Evolutionary conservation across 768 basidiomycete genomes (phyloP), one percentile per base, ranked within the genome.

Genomic region (Suillus subluteus): DNA sequence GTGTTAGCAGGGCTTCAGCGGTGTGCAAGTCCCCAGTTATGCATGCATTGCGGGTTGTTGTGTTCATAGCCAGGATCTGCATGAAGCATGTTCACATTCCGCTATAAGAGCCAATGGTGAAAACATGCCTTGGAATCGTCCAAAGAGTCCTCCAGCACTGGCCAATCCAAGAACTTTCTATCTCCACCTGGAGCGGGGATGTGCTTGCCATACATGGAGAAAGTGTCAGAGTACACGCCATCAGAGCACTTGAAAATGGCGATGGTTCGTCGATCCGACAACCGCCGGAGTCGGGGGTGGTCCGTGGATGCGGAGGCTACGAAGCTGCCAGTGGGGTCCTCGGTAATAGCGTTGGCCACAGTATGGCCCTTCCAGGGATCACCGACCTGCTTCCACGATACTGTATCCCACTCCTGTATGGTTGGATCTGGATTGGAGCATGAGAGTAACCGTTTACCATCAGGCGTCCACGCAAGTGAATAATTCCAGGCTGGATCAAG

Each of bases 391-490:
- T 40, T 7, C 58, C 58, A 58, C 7, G 38, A 26, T 23, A 15
- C 23, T 40, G 58, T 23, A 11, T 58, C 15, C 58, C 58, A 58
- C 38, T 58, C 58, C 38, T 23, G 58, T 58, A 58, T 18, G 15
- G 15, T 38, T 0, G 50, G 23, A 52, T 52, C 50, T 16, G 15
- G 6, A 26, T 5, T 1, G 15, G 50, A 52, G 26, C 50, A 15
- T 58, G 26, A 8, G 11, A 56, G 21, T 1, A 56, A 21, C 21
- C 32, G 11, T 35, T 1, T 35, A 6, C 55, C 55, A 56, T 56
- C 32, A 4, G 21, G 21, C 21, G 32, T 21, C 55, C 55, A 56
- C 4, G 5, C 2, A 30, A 56, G 32, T 4, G 55, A 56, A 18
- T 35, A 35, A 3, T 35, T 55, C 16, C 11, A 12, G 6, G 55